Percentiles rank a stretch among this genome's conserved stretches.
These are phyloP conservation scores for Lomentospora prolificans DNA, from an alignment of 2,329 filamentous ascomycete genomes.

Conservation along the genomic window DNA sequence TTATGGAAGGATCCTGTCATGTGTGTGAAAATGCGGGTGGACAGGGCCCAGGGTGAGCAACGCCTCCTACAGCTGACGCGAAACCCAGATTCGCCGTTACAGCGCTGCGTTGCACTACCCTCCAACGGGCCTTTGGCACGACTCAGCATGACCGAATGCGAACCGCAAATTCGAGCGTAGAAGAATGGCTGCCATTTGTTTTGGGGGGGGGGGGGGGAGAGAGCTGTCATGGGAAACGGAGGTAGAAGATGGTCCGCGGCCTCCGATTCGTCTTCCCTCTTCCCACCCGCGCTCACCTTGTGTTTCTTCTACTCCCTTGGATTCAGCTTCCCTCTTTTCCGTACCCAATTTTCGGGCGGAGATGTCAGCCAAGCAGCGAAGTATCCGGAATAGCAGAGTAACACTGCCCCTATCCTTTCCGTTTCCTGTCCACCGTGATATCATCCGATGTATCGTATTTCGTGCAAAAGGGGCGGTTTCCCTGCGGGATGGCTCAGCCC, in stretches of 20 bases:
- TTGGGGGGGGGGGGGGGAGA: too few relatives aligned
- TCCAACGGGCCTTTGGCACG: not conserved
- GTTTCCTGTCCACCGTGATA: not conserved
- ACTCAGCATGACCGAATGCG: not conserved
- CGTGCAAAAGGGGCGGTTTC: not conserved
- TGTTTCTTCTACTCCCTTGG: not conserved
- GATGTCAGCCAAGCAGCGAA: not conserved
- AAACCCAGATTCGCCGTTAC: not conserved
- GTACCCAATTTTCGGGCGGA: not conserved
- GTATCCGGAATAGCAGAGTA: not conserved
- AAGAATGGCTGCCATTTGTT: too few relatives aligned
- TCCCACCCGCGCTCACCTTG: too few relatives aligned
- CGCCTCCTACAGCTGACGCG: not conserved
- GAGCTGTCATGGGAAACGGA: too few relatives aligned
- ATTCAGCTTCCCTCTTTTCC: not conserved
- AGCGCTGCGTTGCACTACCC: not conserved
- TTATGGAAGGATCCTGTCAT: not conserved
- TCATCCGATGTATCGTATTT: not conserved
- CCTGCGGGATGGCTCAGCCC: not conserved
- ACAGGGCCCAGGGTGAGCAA: not conserved
- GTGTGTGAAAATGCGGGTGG: not conserved
- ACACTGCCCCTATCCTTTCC: not conserved
- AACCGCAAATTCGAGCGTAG: too few relatives aligned
- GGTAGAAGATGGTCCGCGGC: not conserved
- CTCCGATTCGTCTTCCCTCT: not conserved